These are phyloP conservation scores for Hortaea werneckii DNA, from an alignment of 2,329 filamentous ascomycete genomes.

Conservation along the genomic window DNA sequence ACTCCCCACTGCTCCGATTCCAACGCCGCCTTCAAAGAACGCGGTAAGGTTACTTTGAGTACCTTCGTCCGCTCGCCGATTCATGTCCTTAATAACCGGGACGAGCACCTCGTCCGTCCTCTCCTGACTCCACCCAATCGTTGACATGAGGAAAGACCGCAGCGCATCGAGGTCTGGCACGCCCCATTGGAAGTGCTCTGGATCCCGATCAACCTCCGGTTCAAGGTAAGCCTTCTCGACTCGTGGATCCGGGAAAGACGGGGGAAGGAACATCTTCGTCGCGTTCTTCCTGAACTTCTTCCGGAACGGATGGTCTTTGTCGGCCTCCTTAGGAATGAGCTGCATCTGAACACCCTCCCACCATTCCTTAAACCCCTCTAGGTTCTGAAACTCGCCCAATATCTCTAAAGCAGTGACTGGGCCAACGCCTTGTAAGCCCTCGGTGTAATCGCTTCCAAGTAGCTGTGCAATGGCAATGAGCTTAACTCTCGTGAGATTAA, in stretches of 20 bases:
- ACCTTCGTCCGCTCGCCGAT: constrained; percentile 73
- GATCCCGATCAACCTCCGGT: constrained; percentile 72
- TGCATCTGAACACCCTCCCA: constrained; percentile 67
- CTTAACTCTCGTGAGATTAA: constrained; percentile 74
- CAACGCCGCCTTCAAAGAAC: constrained; percentile 70
- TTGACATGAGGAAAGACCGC: constrained; percentile 74
- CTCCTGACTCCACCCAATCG: constrained; percentile 86
- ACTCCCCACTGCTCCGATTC: constrained; percentile 44
- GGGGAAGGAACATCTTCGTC: constrained; percentile 76
- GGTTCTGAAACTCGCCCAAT: constrained; percentile 71
- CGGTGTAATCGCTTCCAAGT: constrained; percentile 88
- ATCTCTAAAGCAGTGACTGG: constrained; percentile 94
- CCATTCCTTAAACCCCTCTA: constrained; percentile 77
- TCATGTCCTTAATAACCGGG: constrained; percentile 93
- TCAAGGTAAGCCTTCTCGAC: constrained; percentile 76
- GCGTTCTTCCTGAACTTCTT: constrained; percentile 79
- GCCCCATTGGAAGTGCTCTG: constrained; percentile 84
- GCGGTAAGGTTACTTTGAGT: constrained; percentile 95
- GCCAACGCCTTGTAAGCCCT: constrained; percentile 80
- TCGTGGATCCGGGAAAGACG: constrained; percentile 64
- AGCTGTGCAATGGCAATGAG: constrained; percentile 86
- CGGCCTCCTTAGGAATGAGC: constrained; percentile 48
- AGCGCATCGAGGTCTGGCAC: constrained; percentile 85
- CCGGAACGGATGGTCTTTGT: constrained; percentile 55
- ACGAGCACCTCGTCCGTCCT: constrained; percentile 91